Evolutionary conservation across 306 rosid genomes (phyloP).

Genomic region (Cajanus cajan): DNA sequence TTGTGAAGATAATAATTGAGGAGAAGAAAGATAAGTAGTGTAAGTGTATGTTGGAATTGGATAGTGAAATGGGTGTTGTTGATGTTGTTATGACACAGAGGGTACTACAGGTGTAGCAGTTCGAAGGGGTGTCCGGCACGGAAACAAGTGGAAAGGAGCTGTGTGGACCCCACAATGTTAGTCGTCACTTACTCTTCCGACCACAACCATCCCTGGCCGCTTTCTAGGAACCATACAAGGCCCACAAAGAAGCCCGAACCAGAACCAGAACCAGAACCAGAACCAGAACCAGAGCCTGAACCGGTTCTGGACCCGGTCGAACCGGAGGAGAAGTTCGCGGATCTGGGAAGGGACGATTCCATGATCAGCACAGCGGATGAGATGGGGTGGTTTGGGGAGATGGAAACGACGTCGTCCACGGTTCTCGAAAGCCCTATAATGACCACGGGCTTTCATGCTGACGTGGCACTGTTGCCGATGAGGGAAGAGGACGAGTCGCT

Average conservation of each 20-base stretch:
- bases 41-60: not conserved
- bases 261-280: not conserved
- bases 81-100: slow-evolving; percentile 49
- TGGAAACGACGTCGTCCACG: slow-evolving; percentile 58
- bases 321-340: slow-evolving; percentile 12
- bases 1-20: too few relatives aligned
- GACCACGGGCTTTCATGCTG: slow-evolving; percentile 36
- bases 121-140: slow-evolving; percentile 97
- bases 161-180: slow-evolving; percentile 82
- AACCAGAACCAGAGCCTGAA: not conserved
- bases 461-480: slow-evolving; percentile 67
- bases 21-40: not conserved
- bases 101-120: slow-evolving; percentile 86
- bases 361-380: slow-evolving; percentile 43
- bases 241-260: slow-evolving; percentile 30
- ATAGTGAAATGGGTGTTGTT: not conserved
- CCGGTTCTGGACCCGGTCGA: too few relatives aligned
- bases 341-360: slow-evolving; percentile 35
- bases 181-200: slow-evolving; percentile 81
- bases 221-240: slow-evolving; percentile 48
- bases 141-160: slow-evolving; percentile 91
- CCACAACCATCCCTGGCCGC: slow-evolving; percentile 87
- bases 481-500: slow-evolving; percentile 82
- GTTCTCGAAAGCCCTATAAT: slow-evolving; percentile 63
- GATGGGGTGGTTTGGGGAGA: slow-evolving; percentile 70